Conservation (phyloP, 2,329 filamentous ascomycete species). For the Fusarium sp. region DNA sequence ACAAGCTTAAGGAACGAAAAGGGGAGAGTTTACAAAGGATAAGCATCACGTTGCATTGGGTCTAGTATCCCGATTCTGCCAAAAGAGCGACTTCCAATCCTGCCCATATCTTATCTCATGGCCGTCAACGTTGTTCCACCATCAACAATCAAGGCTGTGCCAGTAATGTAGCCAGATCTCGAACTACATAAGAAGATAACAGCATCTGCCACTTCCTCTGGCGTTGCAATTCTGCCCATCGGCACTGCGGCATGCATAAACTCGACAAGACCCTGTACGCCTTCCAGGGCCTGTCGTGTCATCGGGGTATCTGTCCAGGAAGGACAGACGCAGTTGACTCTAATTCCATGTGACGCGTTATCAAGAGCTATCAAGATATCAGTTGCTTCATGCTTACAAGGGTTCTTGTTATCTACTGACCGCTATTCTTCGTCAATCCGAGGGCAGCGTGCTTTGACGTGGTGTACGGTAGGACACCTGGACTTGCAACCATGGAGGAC, state of each 20-base stretch:
- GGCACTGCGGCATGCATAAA: background rate
- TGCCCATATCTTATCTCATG: background rate
- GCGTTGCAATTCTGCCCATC: background rate
- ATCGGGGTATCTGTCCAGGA: background rate
- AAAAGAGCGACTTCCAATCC: background rate
- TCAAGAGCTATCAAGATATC: background rate
- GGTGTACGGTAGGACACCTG: background rate
- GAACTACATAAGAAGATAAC: background rate
- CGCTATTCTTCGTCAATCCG: background rate
- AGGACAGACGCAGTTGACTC: background rate
- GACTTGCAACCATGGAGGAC: background rate
- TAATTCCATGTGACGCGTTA: background rate
- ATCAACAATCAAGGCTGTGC: background rate
- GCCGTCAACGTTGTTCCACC: background rate
- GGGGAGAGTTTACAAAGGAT: rapidly evolving
- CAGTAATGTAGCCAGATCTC: background rate
- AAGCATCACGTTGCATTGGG: background rate
- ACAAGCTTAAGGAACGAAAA: background rate
- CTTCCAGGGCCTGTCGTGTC: background rate
- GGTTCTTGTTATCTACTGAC: background rate
- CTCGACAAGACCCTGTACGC: background rate
- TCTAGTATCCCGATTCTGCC: rapidly evolving
- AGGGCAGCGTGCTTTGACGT: background rate
- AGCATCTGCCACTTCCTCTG: background rate
- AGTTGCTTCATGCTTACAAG: rapidly evolving